phyloP scores from a whole-genome alignment of 768 basidiomycete species.

The Agrocybe pediades region DNA sequence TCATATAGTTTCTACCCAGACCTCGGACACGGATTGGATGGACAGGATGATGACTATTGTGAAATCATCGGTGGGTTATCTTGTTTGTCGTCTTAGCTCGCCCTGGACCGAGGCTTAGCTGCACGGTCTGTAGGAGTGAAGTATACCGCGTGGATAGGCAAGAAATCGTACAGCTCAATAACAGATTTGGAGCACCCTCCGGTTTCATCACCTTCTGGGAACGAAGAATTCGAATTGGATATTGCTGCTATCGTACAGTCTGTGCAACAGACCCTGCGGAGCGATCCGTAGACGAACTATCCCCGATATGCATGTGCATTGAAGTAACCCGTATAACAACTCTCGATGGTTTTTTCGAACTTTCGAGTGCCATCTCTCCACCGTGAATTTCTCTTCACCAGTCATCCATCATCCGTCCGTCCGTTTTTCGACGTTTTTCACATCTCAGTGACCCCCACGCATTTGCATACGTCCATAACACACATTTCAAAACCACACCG shows the following conservation, averaged over 20 bases:
- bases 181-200: background rate
- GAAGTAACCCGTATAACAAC: no score
- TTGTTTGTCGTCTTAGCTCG: slow-evolving; percentile 39
- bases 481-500: no score
- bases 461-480: no score
- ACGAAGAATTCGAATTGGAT: background rate
- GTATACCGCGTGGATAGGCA: slow-evolving; percentile 62
- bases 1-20: slow-evolving; percentile 51
- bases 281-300: no score
- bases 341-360: no score
- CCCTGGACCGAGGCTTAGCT: slow-evolving; percentile 61
- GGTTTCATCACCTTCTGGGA: background rate
- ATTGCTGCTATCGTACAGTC: background rate
- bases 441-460: no score
- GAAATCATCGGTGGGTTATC: slow-evolving; percentile 60
- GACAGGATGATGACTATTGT: slow-evolving; percentile 66
- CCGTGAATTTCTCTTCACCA: no score
- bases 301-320: no score
- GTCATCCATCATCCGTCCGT: no score
- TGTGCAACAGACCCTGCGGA: background rate
- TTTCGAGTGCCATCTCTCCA: no score
- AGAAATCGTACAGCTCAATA: background rate
- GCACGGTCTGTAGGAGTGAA: slow-evolving; percentile 52
- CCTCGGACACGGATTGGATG: slow-evolving; percentile 54
- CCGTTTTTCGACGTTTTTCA: no score